A percentile compares a stretch with the other conserved stretches of the same genome.
Conservation (phyloP, 495 filamentous ascomycete species). For the Aspergillus conjunctus region DNA sequence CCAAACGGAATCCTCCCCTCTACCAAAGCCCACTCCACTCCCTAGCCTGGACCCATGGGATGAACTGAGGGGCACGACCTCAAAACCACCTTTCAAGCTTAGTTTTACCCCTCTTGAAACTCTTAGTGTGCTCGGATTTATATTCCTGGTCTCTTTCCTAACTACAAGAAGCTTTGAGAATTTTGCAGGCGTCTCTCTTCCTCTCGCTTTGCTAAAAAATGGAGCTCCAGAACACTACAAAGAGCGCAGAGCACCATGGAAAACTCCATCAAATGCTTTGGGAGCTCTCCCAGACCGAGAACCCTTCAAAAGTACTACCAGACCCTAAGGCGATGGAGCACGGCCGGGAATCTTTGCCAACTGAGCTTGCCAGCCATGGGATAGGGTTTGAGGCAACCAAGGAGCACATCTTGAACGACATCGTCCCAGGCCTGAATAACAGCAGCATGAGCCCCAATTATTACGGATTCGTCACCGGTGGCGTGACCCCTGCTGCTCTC, state of each 20-base stretch:
- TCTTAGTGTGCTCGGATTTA: not conserved
- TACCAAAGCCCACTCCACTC: slow-evolving; percentile 7
- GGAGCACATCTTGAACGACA: slow-evolving; percentile 56
- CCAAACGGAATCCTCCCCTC: slow-evolving; percentile 4
- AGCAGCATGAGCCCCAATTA: slow-evolving; percentile 67
- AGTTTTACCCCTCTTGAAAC: not conserved
- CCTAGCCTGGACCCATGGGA: slow-evolving; percentile 1
- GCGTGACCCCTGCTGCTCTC: slow-evolving; percentile 74
- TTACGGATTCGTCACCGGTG: slow-evolving; percentile 89
- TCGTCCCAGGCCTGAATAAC: slow-evolving; percentile 67
- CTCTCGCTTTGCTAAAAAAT: not conserved
- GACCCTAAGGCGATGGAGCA: slow-evolving; percentile 32
- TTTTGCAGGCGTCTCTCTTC: not conserved
- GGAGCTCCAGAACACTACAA: slow-evolving; percentile 16
- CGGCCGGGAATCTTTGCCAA: slow-evolving; percentile 44
- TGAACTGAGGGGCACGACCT: not conserved
- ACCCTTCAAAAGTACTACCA: slow-evolving; percentile 39
- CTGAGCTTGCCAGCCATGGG: slow-evolving; percentile 43
- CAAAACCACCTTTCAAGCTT: not conserved
- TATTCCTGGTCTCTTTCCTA: not conserved
- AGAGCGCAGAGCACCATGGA: slow-evolving; percentile 26
- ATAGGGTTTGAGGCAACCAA: slow-evolving; percentile 47
- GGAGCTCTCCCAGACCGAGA: slow-evolving; percentile 38
- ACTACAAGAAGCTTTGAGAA: not conserved
- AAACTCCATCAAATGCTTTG: slow-evolving; percentile 37